Evolutionary conservation across 495 filamentous ascomycete genomes (phyloP), one percentile per base, ranked within the genome.

Genomic region (Trichoderma orchidacearum): DNA sequence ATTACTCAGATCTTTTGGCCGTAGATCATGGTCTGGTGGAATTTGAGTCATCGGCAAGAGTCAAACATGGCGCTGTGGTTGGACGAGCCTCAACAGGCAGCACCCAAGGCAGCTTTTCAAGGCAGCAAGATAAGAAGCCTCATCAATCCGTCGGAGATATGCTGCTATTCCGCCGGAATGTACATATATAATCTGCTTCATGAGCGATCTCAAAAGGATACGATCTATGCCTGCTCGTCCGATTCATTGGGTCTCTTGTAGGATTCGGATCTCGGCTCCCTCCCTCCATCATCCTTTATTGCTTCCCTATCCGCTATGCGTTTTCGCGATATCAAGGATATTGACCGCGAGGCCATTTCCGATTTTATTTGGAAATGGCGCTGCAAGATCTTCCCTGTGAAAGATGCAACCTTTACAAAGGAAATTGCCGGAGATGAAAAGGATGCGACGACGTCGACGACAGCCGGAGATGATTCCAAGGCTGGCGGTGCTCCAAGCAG

Each of bases 361-460:
- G 34, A 55, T 21, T 27, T 55, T 17, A 34, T 23, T 5, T 55
- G 53, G 53, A 38, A 41, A 41, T 55, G 53, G 53, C 53, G 53
- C 53, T 55, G 53, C 53, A 55, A 55, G 31, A 41, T 41, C 28
- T 28, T 55, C 3, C 53, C 53, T 21, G 21, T 27, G 4, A 52
- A 35, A 48, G 56, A 58, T 13, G 30, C 23, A n/a, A 13, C 55
- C 23, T 34, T 21, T 7, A 18, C 23, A 9, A 41, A 30, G 8
- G 8, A 25, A 25, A 23, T 5, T 18, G 5, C 41, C 41, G 21
- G 8, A 23, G 12, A 57, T 31, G 29, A 17, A 29, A 35, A 51
- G n/a, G 56, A 58, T 11, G 51, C 17, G 4, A 29, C 29, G 30
- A 21, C n/a, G 15, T 35, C 30, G n/a, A 11, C 8, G 30, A 3